Evolutionary conservation across 2,329 filamentous ascomycete genomes (phyloP).

Genomic region (Plectosphaerella sp.): DNA sequence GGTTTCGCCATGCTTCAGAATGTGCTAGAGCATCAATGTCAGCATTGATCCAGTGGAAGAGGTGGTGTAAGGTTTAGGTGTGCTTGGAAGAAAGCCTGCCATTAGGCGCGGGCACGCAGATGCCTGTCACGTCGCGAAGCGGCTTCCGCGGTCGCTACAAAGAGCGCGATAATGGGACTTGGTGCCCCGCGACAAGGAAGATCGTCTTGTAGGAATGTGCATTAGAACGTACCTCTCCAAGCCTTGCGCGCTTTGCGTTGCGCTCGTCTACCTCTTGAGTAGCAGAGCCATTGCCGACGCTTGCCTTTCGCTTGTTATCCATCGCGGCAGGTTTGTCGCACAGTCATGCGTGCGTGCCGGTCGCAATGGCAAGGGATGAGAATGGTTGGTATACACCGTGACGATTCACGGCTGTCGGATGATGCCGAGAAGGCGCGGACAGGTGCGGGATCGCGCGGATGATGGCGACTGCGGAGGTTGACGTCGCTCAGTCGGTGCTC

Average conservation of each 20-base stretch:
- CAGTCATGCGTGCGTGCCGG: constrained; percentile 1
- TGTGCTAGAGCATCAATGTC: constrained; percentile 33
- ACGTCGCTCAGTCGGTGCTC: no score
- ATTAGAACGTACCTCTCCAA: constrained; percentile 39
- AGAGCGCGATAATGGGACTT: no score
- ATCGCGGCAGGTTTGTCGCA: constrained; percentile 24
- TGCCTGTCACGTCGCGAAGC: no score
- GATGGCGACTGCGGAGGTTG: no score
- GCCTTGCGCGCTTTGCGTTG: constrained; percentile 51
- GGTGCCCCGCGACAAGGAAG: no score
- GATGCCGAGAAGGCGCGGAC: no score
- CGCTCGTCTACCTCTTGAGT: constrained; percentile 45
- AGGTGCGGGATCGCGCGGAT: no score
- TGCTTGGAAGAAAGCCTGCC: neutral
- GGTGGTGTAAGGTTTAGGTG: constrained; percentile 7
- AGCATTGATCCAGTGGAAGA: constrained; percentile 17
- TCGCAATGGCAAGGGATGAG: no score
- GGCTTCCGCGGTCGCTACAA: no score
- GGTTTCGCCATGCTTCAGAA: constrained; percentile 52
- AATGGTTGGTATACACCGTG: no score
- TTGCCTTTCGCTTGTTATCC: constrained; percentile 55
- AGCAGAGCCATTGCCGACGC: constrained; percentile 35
- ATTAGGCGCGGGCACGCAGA: constrained; percentile 4
- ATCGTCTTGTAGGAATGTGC: constrained; percentile 9
- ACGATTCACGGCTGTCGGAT: no score